Evolutionary conservation across 495 filamentous ascomycete genomes (phyloP).

Genomic region (Neurospora tetrasperma): DNA sequence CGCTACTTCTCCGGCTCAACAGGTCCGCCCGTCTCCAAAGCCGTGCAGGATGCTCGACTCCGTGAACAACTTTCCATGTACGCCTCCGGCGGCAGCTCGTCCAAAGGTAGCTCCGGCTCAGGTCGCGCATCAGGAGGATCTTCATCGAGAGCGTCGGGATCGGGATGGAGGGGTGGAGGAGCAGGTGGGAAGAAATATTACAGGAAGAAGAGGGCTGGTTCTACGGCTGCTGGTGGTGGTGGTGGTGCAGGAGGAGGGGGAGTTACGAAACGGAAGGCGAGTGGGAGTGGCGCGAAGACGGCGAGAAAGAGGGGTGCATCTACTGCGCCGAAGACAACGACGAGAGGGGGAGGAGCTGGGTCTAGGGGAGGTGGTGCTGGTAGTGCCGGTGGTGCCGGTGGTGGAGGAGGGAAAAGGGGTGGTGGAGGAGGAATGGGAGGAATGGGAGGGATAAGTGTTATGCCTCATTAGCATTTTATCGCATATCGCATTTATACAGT

Average conservation of each 20-base stretch:
- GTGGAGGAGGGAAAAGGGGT: neutral
- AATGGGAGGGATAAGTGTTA: neutral
- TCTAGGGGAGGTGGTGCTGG: neutral
- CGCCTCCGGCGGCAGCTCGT: neutral
- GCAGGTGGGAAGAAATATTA: slow-evolving; percentile 13
- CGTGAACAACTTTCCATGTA: neutral
- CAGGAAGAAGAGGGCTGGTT: neutral
- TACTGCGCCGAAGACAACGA: neutral
- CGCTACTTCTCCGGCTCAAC: slow-evolving; percentile 5
- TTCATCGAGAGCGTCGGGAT: neutral
- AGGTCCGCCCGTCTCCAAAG: neutral
- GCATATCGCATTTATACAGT: too few relatives aligned
- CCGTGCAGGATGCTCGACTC: neutral
- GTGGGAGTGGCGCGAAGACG: neutral
- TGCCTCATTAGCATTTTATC: neutral
- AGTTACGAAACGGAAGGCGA: neutral
- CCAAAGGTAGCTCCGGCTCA: slow-evolving; percentile 14
- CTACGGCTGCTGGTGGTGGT: neutral
- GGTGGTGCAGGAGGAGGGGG: neutral
- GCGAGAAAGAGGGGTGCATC: neutral
- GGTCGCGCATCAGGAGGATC: slow-evolving; percentile 3
- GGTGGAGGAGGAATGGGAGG: neutral
- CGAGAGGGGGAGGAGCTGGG: neutral
- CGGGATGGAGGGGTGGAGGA: neutral
- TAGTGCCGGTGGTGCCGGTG: neutral